Evolutionary conservation across 305 asterid genomes (phyloP), one percentile per base, ranked within the genome.

Genomic region (Petunia hybrid): DNA sequence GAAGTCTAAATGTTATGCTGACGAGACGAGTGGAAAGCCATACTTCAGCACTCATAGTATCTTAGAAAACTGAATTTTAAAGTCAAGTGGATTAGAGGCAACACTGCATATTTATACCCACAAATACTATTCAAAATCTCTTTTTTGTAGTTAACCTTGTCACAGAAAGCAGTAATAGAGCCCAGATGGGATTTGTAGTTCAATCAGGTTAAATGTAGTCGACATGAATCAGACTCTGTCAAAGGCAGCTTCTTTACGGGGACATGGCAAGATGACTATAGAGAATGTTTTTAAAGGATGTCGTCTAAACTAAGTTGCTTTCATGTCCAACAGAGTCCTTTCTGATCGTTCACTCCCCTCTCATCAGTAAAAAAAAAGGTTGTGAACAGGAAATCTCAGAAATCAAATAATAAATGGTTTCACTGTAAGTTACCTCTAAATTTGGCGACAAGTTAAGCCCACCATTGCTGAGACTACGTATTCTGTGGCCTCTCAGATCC

Each of bases 401-500:
- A 80, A 78, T 78, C 71, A 45, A 67, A 68, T 77, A 56, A 66
- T 22, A 22, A 78, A 79, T 70, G 43, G 46, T 35, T 12, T 55
- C 41, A 36, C 22, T 73, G 62, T n/a, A 71, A 76, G 57, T 80
- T 93, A 97, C 99, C 99, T 97, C 99, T 42, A 97, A 91, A 90
- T 85, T 91, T 60, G 97, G 94, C 71, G 97, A 87, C 88, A 93
- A 86, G 85, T 92, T 92, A 89, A 94, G 85, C 81, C 97, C 97
- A 63, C 89, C 88, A 43, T 83, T 86, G 77, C 78, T 90, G 89
- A 97, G 99, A 85, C 88, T 92, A 75, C 95, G 95, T 85, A 97
- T 89, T 87, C 87, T 93, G 91, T 95, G 98, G 63, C 99, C 99
- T 80, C 99, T 94, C 66, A 94, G 98, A 93, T 97, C 99, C 97